Percentiles rank a stretch among this genome's conserved stretches.
These are phyloP conservation scores for Backusella liffmaniae DNA, from an alignment of 192 early-diverging fungal genomes.

Conservation along the genomic window DNA sequence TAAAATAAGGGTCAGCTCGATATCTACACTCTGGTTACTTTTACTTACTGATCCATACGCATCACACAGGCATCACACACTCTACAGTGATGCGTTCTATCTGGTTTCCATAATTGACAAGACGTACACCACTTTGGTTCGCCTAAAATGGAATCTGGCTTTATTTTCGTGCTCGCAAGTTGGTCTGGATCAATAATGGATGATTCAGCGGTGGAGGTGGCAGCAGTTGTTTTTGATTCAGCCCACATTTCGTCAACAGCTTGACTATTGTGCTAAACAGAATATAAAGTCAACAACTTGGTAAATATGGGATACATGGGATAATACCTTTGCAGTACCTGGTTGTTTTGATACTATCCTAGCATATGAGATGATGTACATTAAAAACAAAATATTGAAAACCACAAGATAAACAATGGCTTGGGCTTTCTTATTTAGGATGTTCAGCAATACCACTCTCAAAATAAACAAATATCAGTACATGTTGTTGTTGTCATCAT, in stretches of 20 bases:
- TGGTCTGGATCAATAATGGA: not conserved
- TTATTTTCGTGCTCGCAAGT: not conserved
- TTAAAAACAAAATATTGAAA: constrained; percentile 29
- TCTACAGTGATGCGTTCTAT: constrained; percentile 55
- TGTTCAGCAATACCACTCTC: constrained; percentile 19
- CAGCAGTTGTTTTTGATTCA: not conserved
- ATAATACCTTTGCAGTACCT: constrained; percentile 32
- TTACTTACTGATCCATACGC: constrained; percentile 55
- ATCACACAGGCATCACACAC: constrained; percentile 51
- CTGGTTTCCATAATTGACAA: constrained; percentile 53
- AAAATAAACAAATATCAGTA: not conserved
- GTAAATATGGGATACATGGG: no score
- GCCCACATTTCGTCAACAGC: not conserved
- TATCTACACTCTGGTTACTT: not conserved
- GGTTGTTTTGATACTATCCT: constrained; percentile 40
- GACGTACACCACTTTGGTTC: constrained; percentile 34
- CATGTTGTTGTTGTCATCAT: not conserved
- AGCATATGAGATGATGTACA: constrained; percentile 43
- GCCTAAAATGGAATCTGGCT: not conserved
- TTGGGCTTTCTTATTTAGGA: constrained; percentile 5
- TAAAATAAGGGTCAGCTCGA: not conserved
- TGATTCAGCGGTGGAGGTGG: not conserved
- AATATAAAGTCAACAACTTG: not conserved
- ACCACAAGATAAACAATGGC: constrained; percentile 40
- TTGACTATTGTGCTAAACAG: not conserved